Evolutionary conservation across 2,329 filamentous ascomycete species (phyloP).

Genomic region (Fusarium chlamydosporum): DNA sequence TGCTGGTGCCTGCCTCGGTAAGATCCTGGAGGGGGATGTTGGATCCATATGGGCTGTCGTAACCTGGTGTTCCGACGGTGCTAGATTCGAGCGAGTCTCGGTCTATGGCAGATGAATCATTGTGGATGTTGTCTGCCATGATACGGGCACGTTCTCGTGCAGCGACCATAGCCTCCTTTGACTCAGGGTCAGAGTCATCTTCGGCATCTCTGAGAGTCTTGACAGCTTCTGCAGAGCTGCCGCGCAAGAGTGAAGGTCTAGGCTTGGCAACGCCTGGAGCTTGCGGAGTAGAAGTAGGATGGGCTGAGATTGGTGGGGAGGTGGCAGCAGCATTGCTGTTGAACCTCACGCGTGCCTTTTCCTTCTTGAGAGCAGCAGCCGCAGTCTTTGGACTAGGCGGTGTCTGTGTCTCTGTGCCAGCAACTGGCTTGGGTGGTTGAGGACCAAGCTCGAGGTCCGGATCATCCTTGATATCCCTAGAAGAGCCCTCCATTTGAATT

Average conservation of each 20-base stretch:
- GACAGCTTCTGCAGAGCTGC: conserved; percentile 59
- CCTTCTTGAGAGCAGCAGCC: conserved; percentile 52
- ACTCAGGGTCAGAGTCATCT: conserved; percentile 50
- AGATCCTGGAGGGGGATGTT: conserved; percentile 55
- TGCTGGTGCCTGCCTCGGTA: conserved; percentile 25
- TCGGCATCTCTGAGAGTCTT: conserved; percentile 46
- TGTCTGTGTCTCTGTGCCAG: conserved; percentile 20
- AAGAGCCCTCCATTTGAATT: conserved; percentile 43
- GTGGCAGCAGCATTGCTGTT: conserved; percentile 61
- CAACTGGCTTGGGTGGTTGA: conserved; percentile 19
- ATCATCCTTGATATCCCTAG: conserved; percentile 41
- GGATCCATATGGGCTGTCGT: conserved; percentile 45
- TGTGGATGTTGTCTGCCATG: conserved; percentile 58
- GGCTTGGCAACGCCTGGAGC: conserved; percentile 48
- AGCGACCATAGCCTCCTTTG: conserved; percentile 56
- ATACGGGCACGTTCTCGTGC: conserved; percentile 61
- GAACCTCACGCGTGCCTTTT: conserved; percentile 64
- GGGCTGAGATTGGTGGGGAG: conserved; percentile 43
- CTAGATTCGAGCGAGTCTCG: conserved; percentile 58
- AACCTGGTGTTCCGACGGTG: conserved; percentile 48
- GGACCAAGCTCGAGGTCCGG: conserved; percentile 42
- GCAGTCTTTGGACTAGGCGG: conserved; percentile 32
- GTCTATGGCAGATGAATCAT: conserved; percentile 54
- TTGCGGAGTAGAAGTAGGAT: conserved; percentile 25
- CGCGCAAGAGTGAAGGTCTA: conserved; percentile 61